Percentiles rank a stretch among this genome's conserved stretches.
Evolutionary conservation across 2,329 filamentous ascomycete genomes (phyloP).

Genomic region (Cryphonectria carpinicola): DNA sequence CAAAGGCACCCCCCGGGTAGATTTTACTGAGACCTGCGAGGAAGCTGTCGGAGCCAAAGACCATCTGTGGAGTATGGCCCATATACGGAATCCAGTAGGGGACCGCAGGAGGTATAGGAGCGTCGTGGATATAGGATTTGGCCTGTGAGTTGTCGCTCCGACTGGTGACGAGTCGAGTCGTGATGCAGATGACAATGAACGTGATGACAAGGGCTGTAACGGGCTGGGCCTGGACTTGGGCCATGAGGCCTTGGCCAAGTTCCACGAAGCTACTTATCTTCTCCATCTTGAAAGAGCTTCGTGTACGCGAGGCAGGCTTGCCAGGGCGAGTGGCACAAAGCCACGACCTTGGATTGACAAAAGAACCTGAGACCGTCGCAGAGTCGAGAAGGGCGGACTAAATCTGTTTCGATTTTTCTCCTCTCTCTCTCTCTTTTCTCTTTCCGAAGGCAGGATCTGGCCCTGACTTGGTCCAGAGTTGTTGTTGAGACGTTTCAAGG

Average conservation of each 20-base stretch:
- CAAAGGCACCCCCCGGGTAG: constrained; percentile 42
- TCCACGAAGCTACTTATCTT: constrained; percentile 12
- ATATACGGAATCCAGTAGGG: constrained; percentile 43
- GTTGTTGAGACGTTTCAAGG: not conserved
- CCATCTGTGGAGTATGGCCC: constrained; percentile 42
- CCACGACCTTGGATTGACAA: not conserved
- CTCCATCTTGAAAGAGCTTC: not conserved
- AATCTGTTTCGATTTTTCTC: no score
- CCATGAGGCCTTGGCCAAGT: constrained; percentile 10
- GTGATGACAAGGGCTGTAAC: constrained; percentile 17
- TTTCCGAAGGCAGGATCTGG: not conserved
- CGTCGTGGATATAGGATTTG: not conserved
- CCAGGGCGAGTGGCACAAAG: not conserved
- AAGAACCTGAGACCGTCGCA: not conserved
- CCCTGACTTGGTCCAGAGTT: not conserved
- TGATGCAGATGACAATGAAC: constrained; percentile 23
- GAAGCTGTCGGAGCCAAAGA: constrained; percentile 36
- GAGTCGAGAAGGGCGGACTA: not conserved
- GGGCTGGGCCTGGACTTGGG: constrained; percentile 15
- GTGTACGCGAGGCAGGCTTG: not conserved
- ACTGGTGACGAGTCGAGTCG: constrained; percentile 24
- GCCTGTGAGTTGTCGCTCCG: constrained; percentile 3
- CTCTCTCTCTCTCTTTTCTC: not conserved
- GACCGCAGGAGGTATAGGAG: constrained; percentile 18
- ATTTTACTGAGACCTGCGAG: constrained; percentile 38